Evolutionary conservation across 108 stramenopile species (phyloP), one percentile per base, ranked within the genome.

Genomic region (Thalassiosira profunda): DNA sequence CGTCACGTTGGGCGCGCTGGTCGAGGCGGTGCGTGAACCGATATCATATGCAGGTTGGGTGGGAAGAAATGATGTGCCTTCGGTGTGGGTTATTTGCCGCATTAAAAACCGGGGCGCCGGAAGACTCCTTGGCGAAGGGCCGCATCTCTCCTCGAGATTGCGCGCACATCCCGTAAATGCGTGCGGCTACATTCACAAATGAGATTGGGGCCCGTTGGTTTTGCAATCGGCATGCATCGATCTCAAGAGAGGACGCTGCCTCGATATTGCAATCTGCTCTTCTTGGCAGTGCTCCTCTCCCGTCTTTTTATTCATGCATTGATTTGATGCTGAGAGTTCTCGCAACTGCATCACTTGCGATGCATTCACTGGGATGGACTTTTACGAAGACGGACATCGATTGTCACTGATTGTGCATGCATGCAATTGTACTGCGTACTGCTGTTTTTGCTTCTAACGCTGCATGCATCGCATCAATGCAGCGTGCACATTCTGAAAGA

Each of bases 1-100:
- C 14, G 81, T 94, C 11, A 80, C 81, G 10, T 59, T 94, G 73
- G 76, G 79, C 15, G 71, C 86, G 30, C 49, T 82, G 12, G 71
- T 88, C 44, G 81, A 84, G 60, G 79, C 74, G 70, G 88, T 89
- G 57, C 51, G 88, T 76, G 21, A 23, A n/a, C 14, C 10, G 10
- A 40, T 40, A 40, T 40, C 38, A 10, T n/a, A 47, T 47, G 25
- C 9, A 17, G 9, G 70, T 85, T 89, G 57, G 52, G 88, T 76
- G 21, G 21, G n/a, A 17, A 40, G 10, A 40, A 11, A 40, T 40
- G 11, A 10, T n/a, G 25, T 47, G 25, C 9, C 8, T 8, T 47
- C 46, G 23, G 10, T 44, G 6, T 44, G 4, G 1, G 35, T 17
- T 31, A 47, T 20, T 14, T 60, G 74, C 74, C 74, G 65, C 58